A percentile compares a stretch with the other conserved stretches of the same genome.
Evolutionary conservation across 352 stramenopile species (phyloP).

Genomic region (Pythium biforme): DNA sequence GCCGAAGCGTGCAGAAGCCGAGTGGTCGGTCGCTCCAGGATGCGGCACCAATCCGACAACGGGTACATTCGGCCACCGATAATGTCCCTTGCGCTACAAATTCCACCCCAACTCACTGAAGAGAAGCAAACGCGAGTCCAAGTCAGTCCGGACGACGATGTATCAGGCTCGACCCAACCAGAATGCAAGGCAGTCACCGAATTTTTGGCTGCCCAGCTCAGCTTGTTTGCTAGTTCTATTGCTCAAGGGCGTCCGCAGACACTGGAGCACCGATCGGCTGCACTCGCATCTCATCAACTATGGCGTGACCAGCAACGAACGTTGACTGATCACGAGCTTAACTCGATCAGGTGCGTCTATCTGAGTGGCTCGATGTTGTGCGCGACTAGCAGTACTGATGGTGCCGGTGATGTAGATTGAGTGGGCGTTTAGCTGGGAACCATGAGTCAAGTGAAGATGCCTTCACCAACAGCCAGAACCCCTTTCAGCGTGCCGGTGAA

Average conservation of each 20-base stretch:
- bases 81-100: constrained; percentile 11
- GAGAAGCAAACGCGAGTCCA: not conserved
- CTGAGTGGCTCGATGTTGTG: not conserved
- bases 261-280: not conserved
- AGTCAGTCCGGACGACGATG: constrained; percentile 10
- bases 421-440: not conserved
- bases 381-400: not conserved
- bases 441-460: not conserved
- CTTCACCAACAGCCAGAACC: constrained; percentile 2
- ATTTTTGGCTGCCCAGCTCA: constrained; percentile 14
- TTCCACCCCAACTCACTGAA: not conserved
- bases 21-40: constrained; percentile 16
- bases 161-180: not conserved
- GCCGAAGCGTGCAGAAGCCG: constrained; percentile 25
- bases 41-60: constrained; percentile 16
- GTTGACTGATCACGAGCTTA: constrained; percentile 14
- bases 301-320: constrained; percentile 27
- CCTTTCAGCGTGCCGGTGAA: constrained; percentile 20
- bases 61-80: constrained; percentile 5
- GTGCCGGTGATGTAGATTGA: not conserved
- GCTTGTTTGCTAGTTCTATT: constrained; percentile 9
- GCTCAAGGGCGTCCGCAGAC: not conserved
- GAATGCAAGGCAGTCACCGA: constrained; percentile 19
- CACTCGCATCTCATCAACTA: constrained; percentile 16
- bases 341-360: constrained; percentile 17